phyloP scores from a whole-genome alignment of 345 rosid species.

The Euphorbia pulcherrima region DNA sequence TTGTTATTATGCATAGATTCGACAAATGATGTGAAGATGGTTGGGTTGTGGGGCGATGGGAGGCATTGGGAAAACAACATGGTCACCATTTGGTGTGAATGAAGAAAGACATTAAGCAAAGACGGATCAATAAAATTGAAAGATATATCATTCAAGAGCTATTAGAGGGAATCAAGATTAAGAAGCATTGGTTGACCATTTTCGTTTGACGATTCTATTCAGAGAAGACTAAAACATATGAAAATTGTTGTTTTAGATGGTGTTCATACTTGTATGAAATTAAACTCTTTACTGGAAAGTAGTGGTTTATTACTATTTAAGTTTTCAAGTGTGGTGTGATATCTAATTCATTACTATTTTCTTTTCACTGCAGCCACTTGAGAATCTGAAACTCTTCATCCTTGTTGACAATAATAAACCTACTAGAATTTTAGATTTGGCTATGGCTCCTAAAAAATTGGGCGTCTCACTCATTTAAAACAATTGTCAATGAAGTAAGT shows the following conservation, averaged over 20 bases:
- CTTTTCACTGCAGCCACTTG: no score
- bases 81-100: no score
- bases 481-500: no score
- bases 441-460: no score
- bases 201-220: background rate
- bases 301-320: background rate
- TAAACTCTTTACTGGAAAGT: background rate
- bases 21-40: background rate
- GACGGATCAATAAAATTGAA: background rate
- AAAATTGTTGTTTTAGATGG: background rate
- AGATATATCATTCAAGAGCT: background rate
- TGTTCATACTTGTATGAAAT: background rate
- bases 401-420: no score
- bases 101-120: background rate
- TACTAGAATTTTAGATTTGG: no score
- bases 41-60: constrained; percentile 15
- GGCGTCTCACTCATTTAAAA: no score
- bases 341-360: no score
- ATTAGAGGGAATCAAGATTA: background rate
- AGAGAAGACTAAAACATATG: background rate
- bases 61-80: background rate
- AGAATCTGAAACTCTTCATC: no score
- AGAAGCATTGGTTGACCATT: no score
- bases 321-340: no score
- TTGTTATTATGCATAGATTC: background rate